Evolutionary conservation across 2,329 filamentous ascomycete species (phyloP).

Genomic region (Alternaria sp.): DNA sequence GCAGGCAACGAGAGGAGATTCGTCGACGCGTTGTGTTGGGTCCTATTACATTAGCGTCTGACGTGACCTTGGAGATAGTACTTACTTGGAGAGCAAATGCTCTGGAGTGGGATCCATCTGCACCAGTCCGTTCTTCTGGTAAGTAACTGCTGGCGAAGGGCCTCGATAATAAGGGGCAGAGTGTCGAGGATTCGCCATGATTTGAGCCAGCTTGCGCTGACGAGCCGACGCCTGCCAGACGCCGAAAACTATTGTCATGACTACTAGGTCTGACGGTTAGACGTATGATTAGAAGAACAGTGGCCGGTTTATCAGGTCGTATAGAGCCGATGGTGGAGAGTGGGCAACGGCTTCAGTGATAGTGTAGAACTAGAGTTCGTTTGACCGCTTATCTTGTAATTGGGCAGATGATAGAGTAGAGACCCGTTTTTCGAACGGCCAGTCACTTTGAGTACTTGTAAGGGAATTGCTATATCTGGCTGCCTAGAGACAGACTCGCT

Average conservation of each 20-base stretch:
- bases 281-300: neutral
- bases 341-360: neutral
- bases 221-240: accelerated
- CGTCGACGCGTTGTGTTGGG: neutral
- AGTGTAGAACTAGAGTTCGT: neutral
- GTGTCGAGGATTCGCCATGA: neutral
- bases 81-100: neutral
- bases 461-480: neutral
- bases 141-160: neutral
- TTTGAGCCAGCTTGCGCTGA: neutral
- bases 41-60: neutral
- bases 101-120: neutral
- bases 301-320: neutral
- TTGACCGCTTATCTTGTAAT: neutral
- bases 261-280: neutral
- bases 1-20: neutral
- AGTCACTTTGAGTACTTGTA: neutral
- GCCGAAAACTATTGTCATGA: neutral
- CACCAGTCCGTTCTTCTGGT: neutral
- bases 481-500: neutral
- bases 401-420: neutral
- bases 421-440: neutral
- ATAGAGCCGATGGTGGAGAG: neutral
- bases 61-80: neutral
- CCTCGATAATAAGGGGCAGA: neutral